Percentiles rank a stretch among this genome's conserved stretches.
phyloP scores from a whole-genome alignment of 495 filamentous ascomycete species.

The Neurospora sp. region DNA sequence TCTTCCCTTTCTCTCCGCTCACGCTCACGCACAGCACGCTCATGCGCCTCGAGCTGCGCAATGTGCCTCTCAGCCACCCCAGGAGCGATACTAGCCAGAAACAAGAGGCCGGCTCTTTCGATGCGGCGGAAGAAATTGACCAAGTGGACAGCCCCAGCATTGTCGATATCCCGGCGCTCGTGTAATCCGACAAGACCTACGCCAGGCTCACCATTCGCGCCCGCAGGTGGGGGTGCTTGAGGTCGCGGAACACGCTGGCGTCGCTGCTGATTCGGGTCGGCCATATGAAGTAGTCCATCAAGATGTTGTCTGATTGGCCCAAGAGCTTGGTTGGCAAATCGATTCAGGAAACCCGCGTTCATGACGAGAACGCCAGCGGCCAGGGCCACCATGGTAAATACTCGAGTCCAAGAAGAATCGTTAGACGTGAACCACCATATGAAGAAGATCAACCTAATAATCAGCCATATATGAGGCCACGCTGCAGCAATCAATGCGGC shows the following conservation, averaged over 20 bases:
- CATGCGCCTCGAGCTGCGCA: conserved; percentile 53
- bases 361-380: conserved; percentile 51
- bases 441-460: conserved; percentile 66
- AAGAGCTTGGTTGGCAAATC: conserved; percentile 45
- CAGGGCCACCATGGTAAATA: conserved; percentile 50
- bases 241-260: not conserved
- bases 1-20: conserved; percentile 38
- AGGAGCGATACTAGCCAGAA: conserved; percentile 75
- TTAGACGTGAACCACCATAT: conserved; percentile 70
- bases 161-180: not conserved
- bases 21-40: conserved; percentile 27
- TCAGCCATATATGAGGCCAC: conserved; percentile 60
- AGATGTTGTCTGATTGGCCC: conserved; percentile 59
- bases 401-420: conserved; percentile 59
- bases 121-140: conserved; percentile 37
- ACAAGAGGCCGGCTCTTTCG: conserved; percentile 70
- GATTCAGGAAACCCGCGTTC: conserved; percentile 54
- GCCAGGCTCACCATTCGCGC: not conserved
- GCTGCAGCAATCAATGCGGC: conserved; percentile 39
- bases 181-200: conserved; percentile 2
- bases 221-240: not conserved
- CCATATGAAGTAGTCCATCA: conserved; percentile 56
- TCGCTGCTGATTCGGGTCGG: conserved; percentile 20
- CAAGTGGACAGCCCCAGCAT: not conserved
- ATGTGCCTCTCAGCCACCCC: conserved; percentile 81